Conservation (phyloP, 2,329 filamentous ascomycete species). For the Ramularia collo-cygni region DNA sequence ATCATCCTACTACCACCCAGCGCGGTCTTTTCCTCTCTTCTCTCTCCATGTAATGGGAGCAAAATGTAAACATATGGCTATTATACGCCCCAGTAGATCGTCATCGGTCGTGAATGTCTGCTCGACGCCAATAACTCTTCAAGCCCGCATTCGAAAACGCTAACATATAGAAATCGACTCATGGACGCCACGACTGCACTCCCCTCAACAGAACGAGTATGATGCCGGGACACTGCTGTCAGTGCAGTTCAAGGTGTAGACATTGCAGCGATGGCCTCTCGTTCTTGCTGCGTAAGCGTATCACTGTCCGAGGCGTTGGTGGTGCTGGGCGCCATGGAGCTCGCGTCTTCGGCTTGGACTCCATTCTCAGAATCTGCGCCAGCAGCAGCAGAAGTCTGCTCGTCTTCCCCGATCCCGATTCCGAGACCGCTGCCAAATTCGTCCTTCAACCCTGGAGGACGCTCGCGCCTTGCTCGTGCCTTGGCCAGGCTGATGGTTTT, state of each 20-base stretch:
- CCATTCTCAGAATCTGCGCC: conserved; percentile 15
- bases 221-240: too few relatives aligned
- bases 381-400: conserved; percentile 8
- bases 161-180: too few relatives aligned
- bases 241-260: conserved; percentile 1
- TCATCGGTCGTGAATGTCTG: too few relatives aligned
- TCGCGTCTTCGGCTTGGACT: conserved; percentile 6
- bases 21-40: too few relatives aligned
- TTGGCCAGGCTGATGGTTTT: conserved; percentile 92
- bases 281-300: conserved; percentile 11
- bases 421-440: conserved; percentile 24
- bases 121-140: too few relatives aligned
- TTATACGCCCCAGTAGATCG: too few relatives aligned
- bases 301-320: conserved; percentile 6
- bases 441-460: conserved; percentile 81
- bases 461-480: conserved; percentile 77
- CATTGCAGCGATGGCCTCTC: conserved; percentile 11
- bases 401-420: conserved; percentile 14
- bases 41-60: too few relatives aligned
- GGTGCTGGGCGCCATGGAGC: conserved; percentile 9
- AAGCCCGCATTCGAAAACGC: too few relatives aligned
- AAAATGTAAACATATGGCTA: too few relatives aligned
- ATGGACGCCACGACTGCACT: too few relatives aligned
- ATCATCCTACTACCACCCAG: too few relatives aligned
- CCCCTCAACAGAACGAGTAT: too few relatives aligned